Conservation (phyloP, 2,329 filamentous ascomycete genomes). For the Fusarium protoensiforme region DNA sequence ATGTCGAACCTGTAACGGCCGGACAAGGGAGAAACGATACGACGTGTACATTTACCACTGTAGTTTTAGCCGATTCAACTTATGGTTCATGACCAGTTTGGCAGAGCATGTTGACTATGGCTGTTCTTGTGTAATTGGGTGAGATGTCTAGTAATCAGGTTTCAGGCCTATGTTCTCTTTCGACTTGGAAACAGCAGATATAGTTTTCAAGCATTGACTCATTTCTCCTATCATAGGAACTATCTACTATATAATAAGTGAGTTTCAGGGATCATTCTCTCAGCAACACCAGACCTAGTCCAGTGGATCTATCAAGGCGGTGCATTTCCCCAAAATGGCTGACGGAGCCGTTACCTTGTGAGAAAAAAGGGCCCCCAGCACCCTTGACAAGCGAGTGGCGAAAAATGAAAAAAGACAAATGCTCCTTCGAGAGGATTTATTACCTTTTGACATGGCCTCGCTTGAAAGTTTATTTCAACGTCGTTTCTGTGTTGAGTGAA, state of each 20-base stretch:
- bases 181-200: background rate
- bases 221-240: background rate
- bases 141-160: background rate
- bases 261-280: background rate
- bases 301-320: background rate
- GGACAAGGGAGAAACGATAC: constrained; percentile 24
- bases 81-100: constrained; percentile 23
- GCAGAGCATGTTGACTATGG: constrained; percentile 22
- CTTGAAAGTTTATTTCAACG: constrained; percentile 37
- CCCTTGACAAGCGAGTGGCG: constrained; percentile 5
- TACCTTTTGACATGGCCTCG: background rate
- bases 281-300: background rate
- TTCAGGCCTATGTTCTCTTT: background rate
- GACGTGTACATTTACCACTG: constrained; percentile 44
- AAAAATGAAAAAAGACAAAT: background rate
- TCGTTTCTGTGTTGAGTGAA: background rate
- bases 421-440: background rate
- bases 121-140: background rate
- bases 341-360: background rate
- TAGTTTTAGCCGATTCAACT: constrained; percentile 43
- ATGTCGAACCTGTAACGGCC: constrained; percentile 46
- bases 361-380: background rate
- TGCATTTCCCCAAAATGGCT: background rate
- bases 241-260: background rate
- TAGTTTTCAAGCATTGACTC: background rate